Conservation (phyloP, 1,284 basidiomycete species). For the Apiotrichum porosum region DNA sequence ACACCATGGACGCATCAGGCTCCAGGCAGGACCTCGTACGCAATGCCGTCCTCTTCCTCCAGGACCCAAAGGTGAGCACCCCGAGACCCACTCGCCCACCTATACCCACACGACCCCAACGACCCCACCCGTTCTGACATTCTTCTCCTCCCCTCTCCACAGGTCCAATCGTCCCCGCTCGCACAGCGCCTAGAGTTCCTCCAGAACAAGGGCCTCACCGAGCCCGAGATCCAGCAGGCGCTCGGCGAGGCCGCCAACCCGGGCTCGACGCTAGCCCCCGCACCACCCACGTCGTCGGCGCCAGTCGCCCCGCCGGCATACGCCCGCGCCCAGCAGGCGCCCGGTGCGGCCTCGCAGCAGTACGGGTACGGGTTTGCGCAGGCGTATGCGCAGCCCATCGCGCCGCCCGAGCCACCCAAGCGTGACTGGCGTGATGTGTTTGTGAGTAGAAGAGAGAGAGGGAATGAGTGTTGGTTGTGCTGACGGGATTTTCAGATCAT, state of each 20-base stretch:
- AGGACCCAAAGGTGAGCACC: slow-evolving; percentile 54
- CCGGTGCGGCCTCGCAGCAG: slow-evolving; percentile 4
- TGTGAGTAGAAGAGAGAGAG: slow-evolving; percentile 53
- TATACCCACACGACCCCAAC: no score
- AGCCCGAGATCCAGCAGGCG: slow-evolving; percentile 81
- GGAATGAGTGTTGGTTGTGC: not conserved
- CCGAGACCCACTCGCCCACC: no score
- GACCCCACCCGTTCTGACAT: not conserved
- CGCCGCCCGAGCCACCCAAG: slow-evolving; percentile 51
- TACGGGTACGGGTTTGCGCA: slow-evolving; percentile 46
- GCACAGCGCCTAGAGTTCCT: slow-evolving; percentile 87
- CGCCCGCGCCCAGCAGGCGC: slow-evolving; percentile 11
- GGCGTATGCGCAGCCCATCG: slow-evolving; percentile 18
- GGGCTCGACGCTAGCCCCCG: slow-evolving; percentile 4
- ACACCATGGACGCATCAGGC: slow-evolving; percentile 10
- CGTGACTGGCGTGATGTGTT: slow-evolving; percentile 93
- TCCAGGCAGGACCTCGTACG: slow-evolving; percentile 65
- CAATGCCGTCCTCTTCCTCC: slow-evolving; percentile 74
- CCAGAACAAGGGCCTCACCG: slow-evolving; percentile 83
- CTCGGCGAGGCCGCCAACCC: slow-evolving; percentile 57
- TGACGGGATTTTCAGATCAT: slow-evolving; percentile 63
- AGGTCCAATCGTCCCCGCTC: slow-evolving; percentile 62
- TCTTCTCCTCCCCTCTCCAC: not conserved
- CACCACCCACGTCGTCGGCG: slow-evolving; percentile 3
- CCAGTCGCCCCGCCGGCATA: slow-evolving; percentile 41